Evolutionary conservation across 441 rosid genomes (phyloP).

Genomic region (Croton laevigatus): DNA sequence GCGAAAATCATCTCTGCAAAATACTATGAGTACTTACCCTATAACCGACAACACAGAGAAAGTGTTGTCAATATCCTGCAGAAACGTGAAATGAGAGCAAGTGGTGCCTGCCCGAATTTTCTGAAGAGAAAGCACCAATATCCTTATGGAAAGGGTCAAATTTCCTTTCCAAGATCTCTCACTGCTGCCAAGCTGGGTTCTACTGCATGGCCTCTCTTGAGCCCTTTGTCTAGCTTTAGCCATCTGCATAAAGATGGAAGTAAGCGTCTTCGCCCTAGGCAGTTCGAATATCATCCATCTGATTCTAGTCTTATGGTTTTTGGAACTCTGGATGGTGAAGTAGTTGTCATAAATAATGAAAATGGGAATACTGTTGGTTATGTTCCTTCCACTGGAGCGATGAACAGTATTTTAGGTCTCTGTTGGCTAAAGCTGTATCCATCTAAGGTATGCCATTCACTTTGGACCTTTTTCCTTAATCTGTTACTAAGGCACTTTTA

Average conservation of each 20-base stretch:
- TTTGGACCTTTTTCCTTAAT: not conserved
- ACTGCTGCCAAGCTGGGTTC: conserved; percentile 87
- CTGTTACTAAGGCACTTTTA: not conserved
- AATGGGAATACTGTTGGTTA: conserved; percentile 63
- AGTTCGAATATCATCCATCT: conserved; percentile 92
- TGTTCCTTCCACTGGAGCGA: conserved; percentile 68
- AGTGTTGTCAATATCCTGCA: conserved; percentile 58
- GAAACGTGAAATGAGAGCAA: conserved; percentile 68
- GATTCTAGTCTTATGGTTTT: conserved; percentile 73
- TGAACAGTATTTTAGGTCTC: conserved; percentile 86
- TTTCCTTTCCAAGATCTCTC: conserved; percentile 62
- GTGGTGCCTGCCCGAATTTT: conserved; percentile 30
- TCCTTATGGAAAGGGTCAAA: conserved; percentile 44
- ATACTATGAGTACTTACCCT: conserved; percentile 72
- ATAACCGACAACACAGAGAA: conserved; percentile 61
- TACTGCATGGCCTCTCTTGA: conserved; percentile 70
- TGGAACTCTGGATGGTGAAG: conserved; percentile 93
- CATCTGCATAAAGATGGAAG: conserved; percentile 38
- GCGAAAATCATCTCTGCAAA: conserved; percentile 50
- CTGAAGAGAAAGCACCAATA: conserved; percentile 27
- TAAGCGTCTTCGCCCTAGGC: conserved; percentile 72
- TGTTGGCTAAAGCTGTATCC: conserved; percentile 92
- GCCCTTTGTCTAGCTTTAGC: conserved; percentile 45
- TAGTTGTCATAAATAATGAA: conserved; percentile 82
- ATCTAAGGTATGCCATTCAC: conserved; percentile 57